Conservation (phyloP, 2,329 filamentous ascomycete species). For the Aspergillus sp. region DNA sequence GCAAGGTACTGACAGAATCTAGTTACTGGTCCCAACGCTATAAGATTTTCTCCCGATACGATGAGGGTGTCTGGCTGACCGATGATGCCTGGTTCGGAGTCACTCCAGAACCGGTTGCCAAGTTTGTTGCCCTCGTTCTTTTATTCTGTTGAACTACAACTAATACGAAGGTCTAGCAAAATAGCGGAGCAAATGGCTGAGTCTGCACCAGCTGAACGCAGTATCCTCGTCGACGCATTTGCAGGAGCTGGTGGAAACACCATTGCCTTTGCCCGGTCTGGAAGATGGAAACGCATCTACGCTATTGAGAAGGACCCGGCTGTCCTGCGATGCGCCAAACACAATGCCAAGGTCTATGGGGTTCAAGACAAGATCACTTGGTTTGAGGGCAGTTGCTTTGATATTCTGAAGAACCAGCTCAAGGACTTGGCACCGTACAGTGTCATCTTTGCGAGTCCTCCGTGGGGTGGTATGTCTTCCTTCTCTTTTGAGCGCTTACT, state of each 20-base stretch:
- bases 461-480: conserved; percentile 58
- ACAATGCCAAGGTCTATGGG: conserved; percentile 82
- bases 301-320: conserved; percentile 78
- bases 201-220: conserved; percentile 49
- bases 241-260: conserved; percentile 87
- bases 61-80: conserved; percentile 83
- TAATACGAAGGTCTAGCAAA: conserved; percentile 44
- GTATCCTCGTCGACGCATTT: conserved; percentile 77
- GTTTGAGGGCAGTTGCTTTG: conserved; percentile 81
- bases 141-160: neutral
- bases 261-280: conserved; percentile 83
- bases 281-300: conserved; percentile 74
- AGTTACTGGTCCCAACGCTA: conserved; percentile 91
- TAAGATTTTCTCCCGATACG: conserved; percentile 79
- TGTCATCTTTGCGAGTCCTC: conserved; percentile 64
- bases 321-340: conserved; percentile 80
- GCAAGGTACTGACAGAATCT: neutral
- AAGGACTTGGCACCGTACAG: conserved; percentile 44
- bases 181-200: conserved; percentile 66
- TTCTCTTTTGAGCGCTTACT: neutral
- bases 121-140: conserved; percentile 39
- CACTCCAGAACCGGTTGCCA: conserved; percentile 85
- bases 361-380: conserved; percentile 73
- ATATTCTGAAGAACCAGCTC: conserved; percentile 53
- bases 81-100: conserved; percentile 96